phyloP scores from a whole-genome alignment of 257 asterid species.

The Mitragyna speciosa region DNA sequence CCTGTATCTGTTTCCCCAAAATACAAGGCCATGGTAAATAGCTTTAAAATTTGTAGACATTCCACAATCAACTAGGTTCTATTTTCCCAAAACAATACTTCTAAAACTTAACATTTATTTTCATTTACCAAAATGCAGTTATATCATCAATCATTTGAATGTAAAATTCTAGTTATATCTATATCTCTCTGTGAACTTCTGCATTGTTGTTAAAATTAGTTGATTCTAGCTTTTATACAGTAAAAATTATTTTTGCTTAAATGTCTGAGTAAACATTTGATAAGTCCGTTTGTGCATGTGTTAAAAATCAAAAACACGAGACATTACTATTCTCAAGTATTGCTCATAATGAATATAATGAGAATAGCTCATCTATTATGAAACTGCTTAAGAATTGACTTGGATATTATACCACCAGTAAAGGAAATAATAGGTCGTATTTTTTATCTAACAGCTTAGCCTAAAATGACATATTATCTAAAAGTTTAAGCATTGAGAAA shows the following conservation, averaged over 20 bases:
- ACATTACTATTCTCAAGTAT: neutral
- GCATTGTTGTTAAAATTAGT: neutral
- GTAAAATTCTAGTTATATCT: neutral
- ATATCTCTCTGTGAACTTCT: too few species aligned
- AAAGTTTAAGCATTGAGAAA: neutral
- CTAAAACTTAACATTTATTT: neutral
- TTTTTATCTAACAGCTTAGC: too few species aligned
- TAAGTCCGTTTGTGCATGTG: too few species aligned
- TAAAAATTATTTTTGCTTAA: too few species aligned
- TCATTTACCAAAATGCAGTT: neutral
- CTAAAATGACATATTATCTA: too few species aligned
- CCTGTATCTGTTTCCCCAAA: neutral
- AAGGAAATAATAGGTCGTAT: neutral
- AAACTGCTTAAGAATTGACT: neutral
- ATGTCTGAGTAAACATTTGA: too few species aligned
- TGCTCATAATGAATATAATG: neutral
- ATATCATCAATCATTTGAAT: too few species aligned
- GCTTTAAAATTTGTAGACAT: too few species aligned
- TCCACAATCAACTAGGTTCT: neutral
- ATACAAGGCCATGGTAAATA: neutral
- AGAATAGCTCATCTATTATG: neutral
- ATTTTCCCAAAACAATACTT: neutral
- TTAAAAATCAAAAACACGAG: neutral
- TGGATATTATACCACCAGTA: neutral
- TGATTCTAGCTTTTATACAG: neutral